Base-by-base conservation (phyloP, 106 monocot genomes). In the Ottelia alismoides region DNA sequence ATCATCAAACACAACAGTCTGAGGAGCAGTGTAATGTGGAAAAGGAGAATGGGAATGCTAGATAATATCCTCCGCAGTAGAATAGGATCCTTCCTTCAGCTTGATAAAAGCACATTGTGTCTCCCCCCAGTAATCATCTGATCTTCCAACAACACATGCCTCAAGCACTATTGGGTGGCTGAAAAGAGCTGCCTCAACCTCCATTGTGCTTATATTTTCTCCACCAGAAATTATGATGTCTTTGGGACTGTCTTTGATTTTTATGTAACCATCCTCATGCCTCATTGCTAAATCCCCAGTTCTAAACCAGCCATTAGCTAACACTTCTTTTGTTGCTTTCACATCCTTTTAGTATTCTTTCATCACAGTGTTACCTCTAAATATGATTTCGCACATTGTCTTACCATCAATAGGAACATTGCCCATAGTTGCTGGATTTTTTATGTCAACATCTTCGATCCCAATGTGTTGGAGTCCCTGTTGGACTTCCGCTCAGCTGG, bases 11-110 rank as follows among this genome's bases (percentile, higher is more conserved):
- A 89, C 71, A 66, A 89, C 83, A 61, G 79, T 83, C 76, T 80
- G 83, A 1, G 83, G 88, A 45, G 77, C 84, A 83, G 84, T 89
- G 61, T 62, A 89, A 11, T 25, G 72, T 27, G 87, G 78, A 65
- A 88, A 57, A 47, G 48, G 69, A 35, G 72, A 72, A 46, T 78
- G 49, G 30, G 82, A 73, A 66, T 78, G 70, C 11, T 22, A 61
- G 5, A 75, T 60, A 9, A 87, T 54, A 35, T 82, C 78, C 52
- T 2, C 56, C 73, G 72, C 75, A 18, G 62, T 46, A 23, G 56
- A 22, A 28, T 0, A 22, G 1, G 18, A 22, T 6, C 27, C 20
- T 2, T n/a, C 19, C 57, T 58, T 67, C 1, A 35, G 9, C 3
- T 14, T 20, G 25, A 67, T 32, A 14, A 57, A 67, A 29, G 57